These are phyloP conservation scores for Auriculariales sp. DNA, from an alignment of 768 basidiomycete species.

Conservation along the genomic window DNA sequence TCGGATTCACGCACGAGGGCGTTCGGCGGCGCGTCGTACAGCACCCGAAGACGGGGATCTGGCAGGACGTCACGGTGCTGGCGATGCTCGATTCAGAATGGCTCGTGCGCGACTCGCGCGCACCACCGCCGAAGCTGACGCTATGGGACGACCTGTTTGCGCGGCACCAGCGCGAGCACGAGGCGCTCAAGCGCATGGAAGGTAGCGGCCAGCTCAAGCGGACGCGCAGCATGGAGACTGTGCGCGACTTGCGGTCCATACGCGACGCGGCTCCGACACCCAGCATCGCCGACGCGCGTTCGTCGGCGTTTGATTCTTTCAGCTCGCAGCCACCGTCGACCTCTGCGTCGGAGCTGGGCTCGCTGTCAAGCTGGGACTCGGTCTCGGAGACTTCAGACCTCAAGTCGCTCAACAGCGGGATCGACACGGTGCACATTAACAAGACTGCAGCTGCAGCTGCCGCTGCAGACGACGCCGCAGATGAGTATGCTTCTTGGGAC, in stretches of 20 bases:
- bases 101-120: constrained; percentile 21
- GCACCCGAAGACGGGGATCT: constrained; percentile 10
- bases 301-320: background rate
- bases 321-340: background rate
- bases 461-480: background rate
- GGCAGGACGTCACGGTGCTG: constrained; percentile 47
- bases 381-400: background rate
- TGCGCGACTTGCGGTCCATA: background rate
- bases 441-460: background rate
- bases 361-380: background rate
- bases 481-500: background rate
- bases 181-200: constrained; percentile 28
- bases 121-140: constrained; percentile 18
- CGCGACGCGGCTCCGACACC: background rate
- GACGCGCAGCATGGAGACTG: background rate
- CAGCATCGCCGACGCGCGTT: background rate
- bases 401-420: background rate
- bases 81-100: constrained; percentile 52
- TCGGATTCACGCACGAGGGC: constrained; percentile 49
- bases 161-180: constrained; percentile 42
- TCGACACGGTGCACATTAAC: background rate
- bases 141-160: constrained; percentile 50
- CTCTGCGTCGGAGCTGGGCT: background rate
- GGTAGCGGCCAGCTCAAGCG: background rate
- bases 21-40: constrained; percentile 23